A percentile compares a stretch with the other conserved stretches of the same genome.
Evolutionary conservation across 768 basidiomycete genomes (phyloP).

Genomic region (Mrakia gelida): DNA sequence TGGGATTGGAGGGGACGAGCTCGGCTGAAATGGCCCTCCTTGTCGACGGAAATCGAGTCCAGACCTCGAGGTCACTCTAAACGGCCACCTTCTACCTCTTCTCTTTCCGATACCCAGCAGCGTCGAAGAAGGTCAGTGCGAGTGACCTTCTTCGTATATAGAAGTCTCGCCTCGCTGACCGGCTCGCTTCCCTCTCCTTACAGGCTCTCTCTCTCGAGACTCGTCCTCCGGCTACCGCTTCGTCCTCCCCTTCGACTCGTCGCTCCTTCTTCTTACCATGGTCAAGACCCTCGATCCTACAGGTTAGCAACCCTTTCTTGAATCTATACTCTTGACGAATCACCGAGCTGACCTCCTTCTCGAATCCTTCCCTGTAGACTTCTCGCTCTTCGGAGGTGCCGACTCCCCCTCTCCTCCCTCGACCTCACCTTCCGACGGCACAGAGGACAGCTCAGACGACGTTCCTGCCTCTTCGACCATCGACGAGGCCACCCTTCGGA

Average conservation of each 20-base stretch:
- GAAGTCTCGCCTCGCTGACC: no score
- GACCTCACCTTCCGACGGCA: conserved; percentile 5
- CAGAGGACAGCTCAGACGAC: conserved; percentile 11
- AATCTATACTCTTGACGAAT: no score
- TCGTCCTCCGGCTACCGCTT: no score
- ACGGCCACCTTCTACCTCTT: background rate
- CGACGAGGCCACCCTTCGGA: background rate
- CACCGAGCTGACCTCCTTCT: background rate
- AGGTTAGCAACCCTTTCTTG: no score
- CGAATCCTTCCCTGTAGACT: conserved; percentile 32
- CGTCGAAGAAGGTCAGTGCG: background rate
- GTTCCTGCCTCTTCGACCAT: no score
- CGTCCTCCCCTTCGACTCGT: no score
- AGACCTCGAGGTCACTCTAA: background rate
- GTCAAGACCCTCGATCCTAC: no score
- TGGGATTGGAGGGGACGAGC: background rate
- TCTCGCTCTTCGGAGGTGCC: conserved; percentile 59
- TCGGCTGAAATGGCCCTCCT: background rate
- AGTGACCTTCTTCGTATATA: background rate
- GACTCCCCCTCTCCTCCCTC: conserved; percentile 57
- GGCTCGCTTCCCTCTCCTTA: no score
- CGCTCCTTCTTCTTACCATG: no score
- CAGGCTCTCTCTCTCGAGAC: no score
- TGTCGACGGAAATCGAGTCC: background rate
- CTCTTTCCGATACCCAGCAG: background rate